These are phyloP conservation scores for Septoria linicola DNA, from an alignment of 2,329 filamentous ascomycete species.

Conservation along the genomic window DNA sequence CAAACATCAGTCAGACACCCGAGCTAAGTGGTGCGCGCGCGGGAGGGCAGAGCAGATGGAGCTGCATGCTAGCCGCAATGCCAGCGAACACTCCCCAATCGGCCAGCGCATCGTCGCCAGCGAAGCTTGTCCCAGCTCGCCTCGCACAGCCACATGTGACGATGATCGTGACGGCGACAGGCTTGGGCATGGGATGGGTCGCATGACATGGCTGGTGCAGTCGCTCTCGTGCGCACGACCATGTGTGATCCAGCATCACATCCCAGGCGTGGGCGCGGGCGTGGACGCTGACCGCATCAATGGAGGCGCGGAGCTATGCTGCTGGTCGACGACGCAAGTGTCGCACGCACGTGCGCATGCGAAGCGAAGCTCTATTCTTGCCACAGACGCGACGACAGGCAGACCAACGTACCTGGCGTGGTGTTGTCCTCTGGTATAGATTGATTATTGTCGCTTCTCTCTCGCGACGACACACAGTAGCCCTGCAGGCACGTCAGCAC, in stretches of 20 bases:
- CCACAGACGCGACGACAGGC: no score
- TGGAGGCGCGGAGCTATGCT: not conserved
- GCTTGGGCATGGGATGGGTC: not conserved
- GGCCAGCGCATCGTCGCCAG: slow-evolving; percentile 32
- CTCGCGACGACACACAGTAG: not conserved
- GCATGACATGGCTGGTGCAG: slow-evolving; percentile 5
- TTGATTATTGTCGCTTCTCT: no score
- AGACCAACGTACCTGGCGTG: no score
- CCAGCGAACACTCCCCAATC: slow-evolving; percentile 32
- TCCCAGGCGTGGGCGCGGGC: not conserved
- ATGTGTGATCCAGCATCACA: no score
- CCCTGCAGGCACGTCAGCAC: not conserved
- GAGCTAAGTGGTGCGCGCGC: slow-evolving; percentile 22
- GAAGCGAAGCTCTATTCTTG: no score
- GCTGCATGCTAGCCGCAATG: slow-evolving; percentile 28
- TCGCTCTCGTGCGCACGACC: not conserved
- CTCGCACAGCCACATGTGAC: slow-evolving; percentile 29
- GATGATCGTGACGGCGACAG: slow-evolving; percentile 5
- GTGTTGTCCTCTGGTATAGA: no score
- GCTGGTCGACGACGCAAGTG: not conserved
- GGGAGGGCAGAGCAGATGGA: slow-evolving; percentile 24
- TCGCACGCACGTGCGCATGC: no score
- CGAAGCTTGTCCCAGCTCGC: slow-evolving; percentile 16
- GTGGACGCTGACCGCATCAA: not conserved
- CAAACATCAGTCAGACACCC: slow-evolving; percentile 32